Percentiles rank a stretch among this genome's conserved stretches.
phyloP scores from a whole-genome alignment of 305 asterid species.

The Nicotiana rustica region DNA sequence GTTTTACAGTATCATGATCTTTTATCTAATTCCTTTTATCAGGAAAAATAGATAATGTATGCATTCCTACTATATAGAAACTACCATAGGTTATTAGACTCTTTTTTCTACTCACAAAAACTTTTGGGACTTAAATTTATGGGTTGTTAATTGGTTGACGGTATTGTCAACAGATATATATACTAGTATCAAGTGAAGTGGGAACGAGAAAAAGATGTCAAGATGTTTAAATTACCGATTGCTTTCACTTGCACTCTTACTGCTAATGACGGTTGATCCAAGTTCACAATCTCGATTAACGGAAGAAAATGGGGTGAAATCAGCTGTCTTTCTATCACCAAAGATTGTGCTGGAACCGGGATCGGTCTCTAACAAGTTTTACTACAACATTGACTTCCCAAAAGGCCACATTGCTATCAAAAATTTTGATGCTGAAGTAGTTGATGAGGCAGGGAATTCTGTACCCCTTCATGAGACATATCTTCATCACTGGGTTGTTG shows the following conservation, averaged over 20 bases:
- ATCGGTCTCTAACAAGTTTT: conserved; percentile 49
- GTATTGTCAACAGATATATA: conserved; percentile 35
- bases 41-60: background rate
- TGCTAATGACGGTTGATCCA: background rate
- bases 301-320: conserved; percentile 45
- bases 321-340: conserved; percentile 54
- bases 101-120: background rate
- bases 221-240: conserved; percentile 21
- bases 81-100: background rate
- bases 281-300: conserved; percentile 34
- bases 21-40: background rate
- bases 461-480: conserved; percentile 56
- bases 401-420: conserved; percentile 57
- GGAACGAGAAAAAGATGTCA: conserved; percentile 29
- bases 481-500: conserved; percentile 57
- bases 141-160: background rate
- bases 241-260: conserved; percentile 34
- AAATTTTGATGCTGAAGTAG: conserved; percentile 49
- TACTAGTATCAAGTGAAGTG: conserved; percentile 1
- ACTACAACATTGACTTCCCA: conserved; percentile 51
- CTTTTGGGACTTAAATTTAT: background rate
- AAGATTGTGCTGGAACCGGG: conserved; percentile 51
- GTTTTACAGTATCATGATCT: background rate
- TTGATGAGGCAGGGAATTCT: conserved; percentile 52
- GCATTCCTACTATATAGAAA: background rate